phyloP scores from a whole-genome alignment of 495 filamentous ascomycete species.

The Peziza echinospora region DNA sequence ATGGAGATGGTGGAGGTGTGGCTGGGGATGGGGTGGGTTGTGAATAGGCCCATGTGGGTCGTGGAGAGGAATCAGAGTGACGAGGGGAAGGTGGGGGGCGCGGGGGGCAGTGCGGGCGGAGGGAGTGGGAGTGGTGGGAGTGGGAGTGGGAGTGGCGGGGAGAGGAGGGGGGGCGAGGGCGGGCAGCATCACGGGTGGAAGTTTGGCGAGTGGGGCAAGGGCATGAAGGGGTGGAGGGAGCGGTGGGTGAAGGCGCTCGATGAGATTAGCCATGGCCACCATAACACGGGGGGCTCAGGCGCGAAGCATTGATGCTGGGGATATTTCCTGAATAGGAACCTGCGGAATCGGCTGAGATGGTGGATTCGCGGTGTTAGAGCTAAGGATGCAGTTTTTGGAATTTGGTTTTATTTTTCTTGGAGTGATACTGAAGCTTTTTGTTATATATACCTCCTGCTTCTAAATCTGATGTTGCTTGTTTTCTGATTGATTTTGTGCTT shows the following conservation, averaged over 20 bases:
- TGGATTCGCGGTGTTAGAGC: no score
- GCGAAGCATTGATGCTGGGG: no score
- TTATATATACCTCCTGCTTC: no score
- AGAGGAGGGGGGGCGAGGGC: neutral
- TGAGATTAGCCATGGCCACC: conserved; percentile 5
- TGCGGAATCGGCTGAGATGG: no score
- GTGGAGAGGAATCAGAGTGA: conserved; percentile 4
- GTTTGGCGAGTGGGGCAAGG: neutral
- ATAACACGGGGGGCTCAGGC: no score
- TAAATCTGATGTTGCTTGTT: no score
- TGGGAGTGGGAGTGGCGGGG: neutral
- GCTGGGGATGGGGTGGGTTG: conserved; percentile 10
- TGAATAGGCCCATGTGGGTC: conserved; percentile 11
- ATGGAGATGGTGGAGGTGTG: conserved; percentile 2
- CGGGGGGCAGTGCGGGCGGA: neutral
- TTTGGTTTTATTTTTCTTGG: no score
- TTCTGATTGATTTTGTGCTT: no score
- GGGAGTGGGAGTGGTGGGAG: neutral
- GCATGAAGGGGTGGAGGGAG: conserved; percentile 11
- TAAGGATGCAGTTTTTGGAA: no score
- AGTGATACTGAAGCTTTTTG: no score
- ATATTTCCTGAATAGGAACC: no score
- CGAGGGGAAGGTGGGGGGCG: neutral
- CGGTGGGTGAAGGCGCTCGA: conserved; percentile 21
- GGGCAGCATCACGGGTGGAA: neutral